Conservation (phyloP, 805 yeast species). For the Kodamaea fukazawae region DNA sequence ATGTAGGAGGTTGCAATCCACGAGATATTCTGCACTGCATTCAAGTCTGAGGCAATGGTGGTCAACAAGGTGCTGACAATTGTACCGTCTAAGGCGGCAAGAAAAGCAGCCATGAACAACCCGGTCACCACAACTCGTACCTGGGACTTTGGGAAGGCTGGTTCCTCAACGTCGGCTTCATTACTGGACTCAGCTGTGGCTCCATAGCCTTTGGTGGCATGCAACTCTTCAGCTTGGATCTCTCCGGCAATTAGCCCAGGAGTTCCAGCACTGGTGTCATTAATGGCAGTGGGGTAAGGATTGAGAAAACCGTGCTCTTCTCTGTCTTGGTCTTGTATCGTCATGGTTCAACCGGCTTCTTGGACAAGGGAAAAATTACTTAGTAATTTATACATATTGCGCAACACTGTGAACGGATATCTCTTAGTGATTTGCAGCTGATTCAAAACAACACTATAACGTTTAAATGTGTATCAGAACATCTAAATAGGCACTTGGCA, state of each 20-base stretch:
- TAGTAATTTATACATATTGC: no score
- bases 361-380: neutral
- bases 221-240: conserved; percentile 31
- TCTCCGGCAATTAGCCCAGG: conserved; percentile 38
- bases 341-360: neutral
- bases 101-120: conserved; percentile 42
- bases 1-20: conserved; percentile 76
- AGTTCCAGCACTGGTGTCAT: conserved; percentile 30
- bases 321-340: neutral
- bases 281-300: conserved; percentile 17
- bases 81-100: conserved; percentile 67
- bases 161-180: conserved; percentile 26
- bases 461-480: no score
- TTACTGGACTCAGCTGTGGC: conserved; percentile 11
- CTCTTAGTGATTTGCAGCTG: no score
- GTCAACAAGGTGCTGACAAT: conserved; percentile 63
- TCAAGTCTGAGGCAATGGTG: conserved; percentile 65
- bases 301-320: conserved; percentile 1
- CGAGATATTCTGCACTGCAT: conserved; percentile 59
- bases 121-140: conserved; percentile 29
- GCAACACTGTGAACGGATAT: no score
- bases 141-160: conserved; percentile 14
- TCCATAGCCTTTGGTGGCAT: conserved; percentile 5
- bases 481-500: no score
- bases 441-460: no score